A percentile compares a stretch with the other conserved stretches of the same genome.
Conservation (phyloP, 225 moss, liverwort and hornwort species). For the Sphagnum contortum region DNA sequence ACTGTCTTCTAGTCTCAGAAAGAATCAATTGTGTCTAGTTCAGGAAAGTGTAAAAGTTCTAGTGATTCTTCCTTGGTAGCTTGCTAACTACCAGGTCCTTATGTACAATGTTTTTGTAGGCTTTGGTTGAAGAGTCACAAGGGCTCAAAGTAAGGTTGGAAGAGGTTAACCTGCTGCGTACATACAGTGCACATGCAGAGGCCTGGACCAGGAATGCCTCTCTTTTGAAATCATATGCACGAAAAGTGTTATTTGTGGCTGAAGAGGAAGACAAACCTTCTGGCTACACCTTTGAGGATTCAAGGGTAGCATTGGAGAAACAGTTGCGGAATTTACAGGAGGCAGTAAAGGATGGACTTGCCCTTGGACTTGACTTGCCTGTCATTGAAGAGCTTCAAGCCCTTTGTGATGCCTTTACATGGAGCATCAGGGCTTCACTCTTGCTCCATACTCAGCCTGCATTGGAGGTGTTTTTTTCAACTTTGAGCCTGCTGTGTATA, state of each 20-base stretch:
- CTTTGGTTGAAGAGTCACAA: slow-evolving; percentile 21
- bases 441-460: slow-evolving; percentile 28
- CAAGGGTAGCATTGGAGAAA: slow-evolving; percentile 21
- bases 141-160: slow-evolving; percentile 25
- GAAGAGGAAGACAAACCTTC: slow-evolving; percentile 5
- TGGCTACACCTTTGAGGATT: slow-evolving; percentile 8
- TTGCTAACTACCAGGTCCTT: too few species aligned
- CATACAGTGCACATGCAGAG: slow-evolving; percentile 27
- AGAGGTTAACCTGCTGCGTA: slow-evolving; percentile 25
- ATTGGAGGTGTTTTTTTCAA: slow-evolving; percentile 45
- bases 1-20: too few species aligned
- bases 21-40: too few species aligned
- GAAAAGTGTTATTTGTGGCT: slow-evolving; percentile 7
- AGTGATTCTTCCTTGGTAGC: too few species aligned
- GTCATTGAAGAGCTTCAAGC: slow-evolving; percentile 55
- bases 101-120: slow-evolving; percentile 5
- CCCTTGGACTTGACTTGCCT: slow-evolving; percentile 47
- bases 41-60: too few species aligned
- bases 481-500: slow-evolving; percentile 1
- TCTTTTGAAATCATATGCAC: slow-evolving; percentile 13
- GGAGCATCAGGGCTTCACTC: slow-evolving; percentile 45
- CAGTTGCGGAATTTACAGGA: slow-evolving; percentile 32
- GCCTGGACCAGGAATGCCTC: slow-evolving; percentile 30
- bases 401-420: slow-evolving; percentile 32
- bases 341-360: slow-evolving; percentile 42